These are phyloP conservation scores for Penicillium frequentans DNA, from an alignment of 2,329 filamentous ascomycete genomes.

Conservation along the genomic window DNA sequence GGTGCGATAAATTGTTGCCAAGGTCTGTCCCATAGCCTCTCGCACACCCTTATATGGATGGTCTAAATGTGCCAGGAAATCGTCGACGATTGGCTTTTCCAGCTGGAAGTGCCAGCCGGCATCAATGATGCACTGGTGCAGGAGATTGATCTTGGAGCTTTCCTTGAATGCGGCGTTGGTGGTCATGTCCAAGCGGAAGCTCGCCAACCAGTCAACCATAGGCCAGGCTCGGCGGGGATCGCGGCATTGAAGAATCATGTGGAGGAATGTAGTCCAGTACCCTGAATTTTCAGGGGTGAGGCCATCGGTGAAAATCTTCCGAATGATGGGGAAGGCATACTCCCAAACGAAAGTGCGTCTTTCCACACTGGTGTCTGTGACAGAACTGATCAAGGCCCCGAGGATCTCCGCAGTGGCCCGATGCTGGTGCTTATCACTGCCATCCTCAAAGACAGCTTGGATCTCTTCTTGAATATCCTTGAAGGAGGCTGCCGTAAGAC, in stretches of 20 bases:
- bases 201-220: slow-evolving; percentile 75
- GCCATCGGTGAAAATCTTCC: slow-evolving; percentile 83
- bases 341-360: slow-evolving; percentile 78
- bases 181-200: slow-evolving; percentile 87
- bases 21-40: slow-evolving; percentile 87
- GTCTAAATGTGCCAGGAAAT: slow-evolving; percentile 89
- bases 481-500: slow-evolving; percentile 73
- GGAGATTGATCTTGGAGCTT: slow-evolving; percentile 88
- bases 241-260: slow-evolving; percentile 82
- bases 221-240: slow-evolving; percentile 87
- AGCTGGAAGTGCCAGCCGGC: slow-evolving; percentile 95
- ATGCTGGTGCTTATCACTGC: slow-evolving; percentile 96
- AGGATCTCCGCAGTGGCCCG: slow-evolving; percentile 93
- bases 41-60: slow-evolving; percentile 98
- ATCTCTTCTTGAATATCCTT: slow-evolving; percentile 85
- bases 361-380: slow-evolving; percentile 72
- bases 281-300: slow-evolving; percentile 90
- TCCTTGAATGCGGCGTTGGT: slow-evolving; percentile 99
- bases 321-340: slow-evolving; percentile 85
- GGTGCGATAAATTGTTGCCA: slow-evolving; percentile 85
- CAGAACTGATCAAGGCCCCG: slow-evolving; percentile 77
- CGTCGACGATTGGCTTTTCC: slow-evolving; percentile 80
- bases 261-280: slow-evolving; percentile 94
- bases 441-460: slow-evolving; percentile 78
- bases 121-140: slow-evolving; percentile 85